phyloP scores from a whole-genome alignment of 768 basidiomycete genomes.

The Hebeloma cylindrosporum region DNA sequence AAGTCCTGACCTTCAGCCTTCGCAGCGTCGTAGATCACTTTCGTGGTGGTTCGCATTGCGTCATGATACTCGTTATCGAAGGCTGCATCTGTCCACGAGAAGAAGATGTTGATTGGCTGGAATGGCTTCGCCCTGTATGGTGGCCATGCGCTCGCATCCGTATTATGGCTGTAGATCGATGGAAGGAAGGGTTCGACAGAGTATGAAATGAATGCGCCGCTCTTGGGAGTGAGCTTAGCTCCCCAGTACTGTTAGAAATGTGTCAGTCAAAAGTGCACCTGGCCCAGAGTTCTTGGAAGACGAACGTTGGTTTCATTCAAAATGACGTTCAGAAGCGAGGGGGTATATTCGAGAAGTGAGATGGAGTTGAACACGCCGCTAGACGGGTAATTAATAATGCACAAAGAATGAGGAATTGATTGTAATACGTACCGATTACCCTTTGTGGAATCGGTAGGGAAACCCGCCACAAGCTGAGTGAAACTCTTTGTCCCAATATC shows the following conservation, averaged over 20 bases:
- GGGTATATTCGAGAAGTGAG: conserved; percentile 36
- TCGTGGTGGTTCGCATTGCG: conserved; percentile 39
- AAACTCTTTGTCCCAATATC: conserved; percentile 43
- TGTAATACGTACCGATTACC: conserved; percentile 22
- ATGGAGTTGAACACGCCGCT: conserved; percentile 43
- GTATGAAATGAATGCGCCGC: conserved; percentile 36
- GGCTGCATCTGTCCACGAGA: conserved; percentile 20
- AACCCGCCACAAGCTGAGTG: conserved; percentile 37
- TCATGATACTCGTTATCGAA: conserved; percentile 32
- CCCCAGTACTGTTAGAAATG: conserved; percentile 40
- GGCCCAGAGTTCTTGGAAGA: not conserved
- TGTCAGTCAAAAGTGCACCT: not conserved
- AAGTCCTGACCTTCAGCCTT: conserved; percentile 38
- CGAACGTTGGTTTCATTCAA: conserved; percentile 44
- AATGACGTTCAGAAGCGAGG: conserved; percentile 38
- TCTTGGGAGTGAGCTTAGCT: conserved; percentile 24
- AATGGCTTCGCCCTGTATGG: conserved; percentile 27
- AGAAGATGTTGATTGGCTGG: conserved; percentile 31
- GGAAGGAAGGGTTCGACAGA: conserved; percentile 53
- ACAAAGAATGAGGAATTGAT: not conserved
- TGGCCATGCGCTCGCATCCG: conserved; percentile 44
- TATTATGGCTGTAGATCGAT: conserved; percentile 34
- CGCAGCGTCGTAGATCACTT: conserved; percentile 34
- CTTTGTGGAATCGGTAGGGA: conserved; percentile 36
- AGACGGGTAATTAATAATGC: not conserved